Evolutionary conservation across 2,329 filamentous ascomycete species (phyloP).

Genomic region (Zasmidium citrigriseum): DNA sequence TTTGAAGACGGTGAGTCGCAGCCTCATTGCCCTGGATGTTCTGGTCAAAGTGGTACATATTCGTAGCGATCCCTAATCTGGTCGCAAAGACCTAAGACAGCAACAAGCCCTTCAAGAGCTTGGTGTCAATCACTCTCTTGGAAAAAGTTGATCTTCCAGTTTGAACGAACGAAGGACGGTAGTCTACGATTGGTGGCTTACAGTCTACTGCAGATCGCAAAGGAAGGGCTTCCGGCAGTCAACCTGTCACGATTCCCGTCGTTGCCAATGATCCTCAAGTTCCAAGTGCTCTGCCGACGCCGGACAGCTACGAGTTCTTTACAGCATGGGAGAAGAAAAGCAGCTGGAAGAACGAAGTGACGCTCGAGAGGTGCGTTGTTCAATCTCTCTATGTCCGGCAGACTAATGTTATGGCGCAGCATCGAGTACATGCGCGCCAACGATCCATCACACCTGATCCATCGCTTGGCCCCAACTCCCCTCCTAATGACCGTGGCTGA

Average conservation of each 20-base stretch:
- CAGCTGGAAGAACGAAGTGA: constrained; percentile 43
- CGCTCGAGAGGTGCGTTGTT: constrained; percentile 31
- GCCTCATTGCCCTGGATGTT: background rate
- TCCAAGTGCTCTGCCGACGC: constrained; percentile 36
- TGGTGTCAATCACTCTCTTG: too few species aligned
- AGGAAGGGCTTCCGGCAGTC: constrained; percentile 35
- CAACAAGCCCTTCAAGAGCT: too few species aligned
- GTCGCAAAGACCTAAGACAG: too few species aligned
- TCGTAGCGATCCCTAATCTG: too few species aligned
- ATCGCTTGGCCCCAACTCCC: constrained; percentile 42
- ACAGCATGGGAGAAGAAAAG: constrained; percentile 34
- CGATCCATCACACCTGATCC: constrained; percentile 34
- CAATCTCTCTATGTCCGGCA: background rate
- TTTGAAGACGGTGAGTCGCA: constrained; percentile 19
- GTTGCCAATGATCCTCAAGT: constrained; percentile 35
- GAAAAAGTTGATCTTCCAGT: too few species aligned
- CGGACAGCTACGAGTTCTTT: constrained; percentile 40
- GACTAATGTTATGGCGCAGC: constrained; percentile 11
- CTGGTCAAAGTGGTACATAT: background rate
- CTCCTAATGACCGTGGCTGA: constrained; percentile 40
- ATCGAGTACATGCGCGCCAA: constrained; percentile 32
- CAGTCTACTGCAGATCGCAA: constrained; percentile 29
- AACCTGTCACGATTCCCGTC: constrained; percentile 34
- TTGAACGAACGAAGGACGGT: too few species aligned
- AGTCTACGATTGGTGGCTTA: too few species aligned